Evolutionary conservation across 176 grass and related monocot species (phyloP).

Genomic region (bread wheat (Triticum aestivum)): DNA sequence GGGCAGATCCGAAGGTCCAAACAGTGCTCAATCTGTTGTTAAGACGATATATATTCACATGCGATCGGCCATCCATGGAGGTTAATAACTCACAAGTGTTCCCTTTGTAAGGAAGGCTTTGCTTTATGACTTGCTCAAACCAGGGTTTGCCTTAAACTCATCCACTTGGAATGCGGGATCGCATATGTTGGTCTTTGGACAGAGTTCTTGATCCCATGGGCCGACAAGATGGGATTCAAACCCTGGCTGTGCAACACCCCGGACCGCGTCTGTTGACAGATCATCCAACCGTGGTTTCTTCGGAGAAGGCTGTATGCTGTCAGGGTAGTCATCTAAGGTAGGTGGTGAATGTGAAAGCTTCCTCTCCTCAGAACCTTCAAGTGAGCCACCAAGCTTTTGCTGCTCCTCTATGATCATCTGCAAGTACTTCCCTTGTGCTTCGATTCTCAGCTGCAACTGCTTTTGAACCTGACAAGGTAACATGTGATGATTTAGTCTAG

Average conservation of each 20-base stretch:
- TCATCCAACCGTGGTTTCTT: slow-evolving; percentile 60
- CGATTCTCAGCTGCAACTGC: slow-evolving; percentile 92
- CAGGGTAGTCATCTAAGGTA: slow-evolving; percentile 56
- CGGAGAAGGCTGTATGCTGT: slow-evolving; percentile 29
- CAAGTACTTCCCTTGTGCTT: slow-evolving; percentile 89
- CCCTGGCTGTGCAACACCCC: slow-evolving; percentile 37
- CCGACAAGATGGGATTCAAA: slow-evolving; percentile 70
- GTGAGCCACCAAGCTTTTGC: slow-evolving; percentile 59
- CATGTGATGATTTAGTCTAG: not conserved
- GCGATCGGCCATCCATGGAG: not conserved
- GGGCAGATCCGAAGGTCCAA: slow-evolving; percentile 1
- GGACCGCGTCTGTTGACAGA: slow-evolving; percentile 41
- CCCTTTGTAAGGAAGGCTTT: not conserved
- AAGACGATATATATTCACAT: slow-evolving; percentile 60
- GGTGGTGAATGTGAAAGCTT: slow-evolving; percentile 49
- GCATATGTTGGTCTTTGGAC: slow-evolving; percentile 25
- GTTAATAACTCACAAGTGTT: slow-evolving; percentile 25
- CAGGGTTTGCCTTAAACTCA: slow-evolving; percentile 50
- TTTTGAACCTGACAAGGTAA: slow-evolving; percentile 77
- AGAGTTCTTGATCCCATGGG: slow-evolving; percentile 66
- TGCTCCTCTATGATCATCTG: slow-evolving; percentile 99
- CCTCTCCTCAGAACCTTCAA: slow-evolving; percentile 56
- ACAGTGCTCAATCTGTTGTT: slow-evolving; percentile 34
- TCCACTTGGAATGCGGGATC: slow-evolving; percentile 29
- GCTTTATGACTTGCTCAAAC: slow-evolving; percentile 36